Evolutionary conservation across 148 eudicot genomes (phyloP).

Genomic region (Selenicereus undatus): DNA sequence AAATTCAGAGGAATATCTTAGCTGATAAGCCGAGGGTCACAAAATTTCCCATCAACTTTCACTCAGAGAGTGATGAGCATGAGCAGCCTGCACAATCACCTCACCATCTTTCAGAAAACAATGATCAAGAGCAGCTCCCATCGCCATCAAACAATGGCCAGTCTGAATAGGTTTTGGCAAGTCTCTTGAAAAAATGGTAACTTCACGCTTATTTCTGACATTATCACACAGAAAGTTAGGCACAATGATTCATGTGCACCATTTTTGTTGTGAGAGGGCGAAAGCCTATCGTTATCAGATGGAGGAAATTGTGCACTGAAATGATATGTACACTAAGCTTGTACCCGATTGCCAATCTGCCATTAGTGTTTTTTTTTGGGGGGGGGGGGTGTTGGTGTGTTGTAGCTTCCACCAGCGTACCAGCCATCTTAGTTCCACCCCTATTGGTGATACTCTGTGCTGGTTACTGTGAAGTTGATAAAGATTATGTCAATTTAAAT

Average conservation of each 20-base stretch:
- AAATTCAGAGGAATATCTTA: slow-evolving; percentile 68
- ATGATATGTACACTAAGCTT: slow-evolving; percentile 9
- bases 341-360: background rate
- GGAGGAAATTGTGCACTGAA: background rate
- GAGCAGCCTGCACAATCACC: slow-evolving; percentile 44
- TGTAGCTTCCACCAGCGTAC: no score
- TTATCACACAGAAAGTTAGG: background rate
- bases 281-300: background rate
- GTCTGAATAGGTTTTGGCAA: slow-evolving; percentile 20
- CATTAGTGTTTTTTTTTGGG: no score
- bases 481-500: no score
- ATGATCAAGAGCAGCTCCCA: slow-evolving; percentile 31
- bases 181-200: background rate
- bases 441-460: no score
- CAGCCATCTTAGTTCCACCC: no score
- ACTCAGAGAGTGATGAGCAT: slow-evolving; percentile 55
- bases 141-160: slow-evolving; percentile 25
- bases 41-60: slow-evolving; percentile 83
- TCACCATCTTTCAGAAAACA: slow-evolving; percentile 32
- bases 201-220: slow-evolving; percentile 5
- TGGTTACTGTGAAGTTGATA: no score
- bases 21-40: slow-evolving; percentile 90
- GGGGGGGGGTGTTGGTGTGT: no score
- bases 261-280: background rate
- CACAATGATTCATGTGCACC: background rate